Percentiles rank a stretch among this genome's conserved stretches.
Evolutionary conservation across 495 filamentous ascomycete genomes (phyloP).

Genomic region (Terfezia boudieri): DNA sequence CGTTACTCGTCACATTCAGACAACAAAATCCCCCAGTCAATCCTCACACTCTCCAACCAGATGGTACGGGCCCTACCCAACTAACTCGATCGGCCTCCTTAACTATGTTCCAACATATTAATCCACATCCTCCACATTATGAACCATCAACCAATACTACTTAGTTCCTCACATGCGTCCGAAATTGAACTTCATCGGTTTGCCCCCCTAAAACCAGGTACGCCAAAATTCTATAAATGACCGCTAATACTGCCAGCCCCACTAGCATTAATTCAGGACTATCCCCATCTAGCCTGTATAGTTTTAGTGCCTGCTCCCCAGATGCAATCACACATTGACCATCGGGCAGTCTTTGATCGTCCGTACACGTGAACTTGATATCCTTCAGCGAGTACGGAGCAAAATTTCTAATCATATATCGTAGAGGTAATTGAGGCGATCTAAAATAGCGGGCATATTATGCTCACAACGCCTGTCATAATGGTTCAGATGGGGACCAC

Average conservation of each 20-base stretch:
- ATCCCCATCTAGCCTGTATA: conserved; percentile 40
- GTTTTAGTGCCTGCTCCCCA: conserved; percentile 37
- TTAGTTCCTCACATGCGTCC: no score
- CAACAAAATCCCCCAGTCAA: no score
- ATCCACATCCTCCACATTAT: no score
- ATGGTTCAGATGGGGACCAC: conserved; percentile 40
- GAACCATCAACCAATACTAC: no score
- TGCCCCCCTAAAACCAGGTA: conserved; percentile 35
- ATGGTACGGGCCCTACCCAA: no score
- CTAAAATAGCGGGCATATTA: conserved; percentile 38
- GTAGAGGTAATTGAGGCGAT: conserved; percentile 45
- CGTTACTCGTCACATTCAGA: no score
- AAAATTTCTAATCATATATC: conserved; percentile 41
- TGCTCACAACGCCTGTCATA: conserved; percentile 45
- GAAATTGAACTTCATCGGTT: conserved; percentile 7
- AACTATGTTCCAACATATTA: no score
- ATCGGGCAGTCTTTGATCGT: conserved; percentile 28
- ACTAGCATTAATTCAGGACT: conserved; percentile 31
- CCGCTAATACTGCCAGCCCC: conserved; percentile 33
- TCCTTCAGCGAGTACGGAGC: conserved; percentile 34
- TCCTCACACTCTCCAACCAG: no score
- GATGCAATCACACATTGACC: conserved; percentile 38
- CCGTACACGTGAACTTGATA: conserved; percentile 36
- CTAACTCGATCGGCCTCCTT: no score
- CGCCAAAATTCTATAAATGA: conserved; percentile 42